Conservation (phyloP, 306 rosid species). For the Vachellia collinsii region DNA sequence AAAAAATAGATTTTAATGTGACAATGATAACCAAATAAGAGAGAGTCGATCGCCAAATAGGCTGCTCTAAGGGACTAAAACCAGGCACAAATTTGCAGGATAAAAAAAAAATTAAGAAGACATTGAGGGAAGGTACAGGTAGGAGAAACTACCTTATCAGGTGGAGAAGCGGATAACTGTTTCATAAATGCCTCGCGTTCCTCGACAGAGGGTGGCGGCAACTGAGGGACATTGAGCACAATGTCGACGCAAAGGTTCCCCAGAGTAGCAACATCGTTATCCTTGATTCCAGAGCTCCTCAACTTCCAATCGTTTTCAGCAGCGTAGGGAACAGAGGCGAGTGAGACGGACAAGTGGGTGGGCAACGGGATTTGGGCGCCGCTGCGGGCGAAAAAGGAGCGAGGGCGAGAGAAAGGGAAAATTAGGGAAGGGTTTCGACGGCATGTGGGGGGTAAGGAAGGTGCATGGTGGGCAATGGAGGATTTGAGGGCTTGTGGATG, state of each 20-base stretch:
- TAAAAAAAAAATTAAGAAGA: background rate
- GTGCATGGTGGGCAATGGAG: slow-evolving; percentile 49
- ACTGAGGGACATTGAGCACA: slow-evolving; percentile 78
- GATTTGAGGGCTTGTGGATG: slow-evolving; percentile 45
- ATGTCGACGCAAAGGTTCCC: slow-evolving; percentile 93
- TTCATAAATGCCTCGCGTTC: slow-evolving; percentile 83
- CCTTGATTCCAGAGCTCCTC: slow-evolving; percentile 45
- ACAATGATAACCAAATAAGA: background rate
- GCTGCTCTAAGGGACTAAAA: background rate
- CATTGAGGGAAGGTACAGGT: background rate
- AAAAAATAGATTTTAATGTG: background rate
- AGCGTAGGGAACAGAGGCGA: slow-evolving; percentile 32
- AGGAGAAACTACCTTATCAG: slow-evolving; percentile 61
- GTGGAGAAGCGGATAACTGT: slow-evolving; percentile 72
- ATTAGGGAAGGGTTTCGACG: slow-evolving; percentile 33
- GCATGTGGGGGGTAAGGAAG: slow-evolving; percentile 17
- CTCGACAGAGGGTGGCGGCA: slow-evolving; percentile 64
- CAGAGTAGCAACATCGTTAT: slow-evolving; percentile 75
- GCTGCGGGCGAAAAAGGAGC: slow-evolving; percentile 38
- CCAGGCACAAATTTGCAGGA: background rate
- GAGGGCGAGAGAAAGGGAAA: slow-evolving; percentile 32
- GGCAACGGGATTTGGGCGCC: slow-evolving; percentile 46
- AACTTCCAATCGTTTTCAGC: slow-evolving; percentile 33
- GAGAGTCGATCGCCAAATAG: background rate
- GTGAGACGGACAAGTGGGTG: slow-evolving; percentile 24